These are phyloP conservation scores for Jackrogersella multiformis DNA, from an alignment of 495 filamentous ascomycete species.

Conservation along the genomic window DNA sequence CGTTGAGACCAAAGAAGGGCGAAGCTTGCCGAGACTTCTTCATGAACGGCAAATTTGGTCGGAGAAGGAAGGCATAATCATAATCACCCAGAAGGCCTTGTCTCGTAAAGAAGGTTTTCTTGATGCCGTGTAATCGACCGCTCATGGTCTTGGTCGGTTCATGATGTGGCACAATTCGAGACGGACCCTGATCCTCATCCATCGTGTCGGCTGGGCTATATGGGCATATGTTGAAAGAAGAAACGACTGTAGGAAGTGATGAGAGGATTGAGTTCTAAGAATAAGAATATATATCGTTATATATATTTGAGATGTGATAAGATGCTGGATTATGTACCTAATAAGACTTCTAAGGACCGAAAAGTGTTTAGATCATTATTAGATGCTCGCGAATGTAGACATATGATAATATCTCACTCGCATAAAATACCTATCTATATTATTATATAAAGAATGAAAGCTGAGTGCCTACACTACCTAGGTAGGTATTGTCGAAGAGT, in stretches of 20 bases:
- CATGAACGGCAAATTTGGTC: slow-evolving; percentile 86
- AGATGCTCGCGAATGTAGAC: too few relatives aligned
- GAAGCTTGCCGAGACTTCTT: slow-evolving; percentile 67
- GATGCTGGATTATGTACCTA: background rate
- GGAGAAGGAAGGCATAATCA: slow-evolving; percentile 78
- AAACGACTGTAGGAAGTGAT: background rate
- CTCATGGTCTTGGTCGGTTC: slow-evolving; percentile 46
- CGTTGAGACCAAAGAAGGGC: slow-evolving; percentile 90
- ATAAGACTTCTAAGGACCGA: background rate
- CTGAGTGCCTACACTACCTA: background rate
- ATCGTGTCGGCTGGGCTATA: slow-evolving; percentile 51
- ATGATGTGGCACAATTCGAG: slow-evolving; percentile 52
- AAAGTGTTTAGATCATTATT: too few relatives aligned
- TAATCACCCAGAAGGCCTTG: slow-evolving; percentile 85
- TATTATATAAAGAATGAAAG: background rate
- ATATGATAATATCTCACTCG: too few relatives aligned
- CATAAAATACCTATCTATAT: too few relatives aligned
- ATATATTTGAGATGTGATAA: background rate
- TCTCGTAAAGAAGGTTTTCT: slow-evolving; percentile 58
- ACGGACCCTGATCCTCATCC: slow-evolving; percentile 59
- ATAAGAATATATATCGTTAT: background rate
- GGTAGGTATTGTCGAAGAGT: too few relatives aligned
- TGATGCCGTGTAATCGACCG: slow-evolving; percentile 42
- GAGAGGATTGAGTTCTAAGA: background rate
- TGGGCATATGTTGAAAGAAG: background rate